A percentile compares a stretch with the other conserved stretches of the same genome.
phyloP scores from a whole-genome alignment of 495 filamentous ascomycete species.

The Talaromyces nanjingensis region DNA sequence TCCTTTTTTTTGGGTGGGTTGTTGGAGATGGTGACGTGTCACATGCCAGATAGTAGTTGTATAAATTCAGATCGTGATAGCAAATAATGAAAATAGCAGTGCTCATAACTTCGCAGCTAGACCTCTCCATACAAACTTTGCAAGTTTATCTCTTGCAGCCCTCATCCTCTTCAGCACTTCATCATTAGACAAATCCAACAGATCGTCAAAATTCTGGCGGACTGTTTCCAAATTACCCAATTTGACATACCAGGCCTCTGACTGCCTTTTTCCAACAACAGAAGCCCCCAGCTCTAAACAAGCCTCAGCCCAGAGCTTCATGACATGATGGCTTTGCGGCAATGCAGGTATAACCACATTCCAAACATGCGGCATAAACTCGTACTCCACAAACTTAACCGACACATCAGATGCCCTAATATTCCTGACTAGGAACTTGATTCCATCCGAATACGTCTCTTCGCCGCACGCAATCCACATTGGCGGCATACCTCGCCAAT shows the following conservation, averaged over 20 bases:
- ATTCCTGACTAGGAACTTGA: constrained; percentile 7
- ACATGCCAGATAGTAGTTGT: neutral
- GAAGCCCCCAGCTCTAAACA: constrained; percentile 1
- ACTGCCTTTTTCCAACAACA: neutral
- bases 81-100: neutral
- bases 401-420: neutral
- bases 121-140: neutral
- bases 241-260: constrained; percentile 2
- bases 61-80: neutral
- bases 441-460: constrained; percentile 13
- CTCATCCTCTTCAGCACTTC: constrained; percentile 10
- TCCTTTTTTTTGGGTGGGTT: neutral
- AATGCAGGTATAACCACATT: constrained; percentile 4
- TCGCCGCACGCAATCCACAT: constrained; percentile 14
- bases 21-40: neutral
- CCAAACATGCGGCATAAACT: constrained; percentile 13
- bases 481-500: constrained; percentile 12
- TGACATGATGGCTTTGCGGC: constrained; percentile 6
- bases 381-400: constrained; percentile 12
- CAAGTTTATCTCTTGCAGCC: constrained; percentile 3
- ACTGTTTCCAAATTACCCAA: constrained; percentile 3
- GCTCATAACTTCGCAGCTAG: neutral
- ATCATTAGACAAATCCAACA: neutral
- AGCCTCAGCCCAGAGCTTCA: constrained; percentile 7
- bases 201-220: neutral